Evolutionary conservation across 306 rosid species (phyloP).

Genomic region (Erythrophleum fordii): DNA sequence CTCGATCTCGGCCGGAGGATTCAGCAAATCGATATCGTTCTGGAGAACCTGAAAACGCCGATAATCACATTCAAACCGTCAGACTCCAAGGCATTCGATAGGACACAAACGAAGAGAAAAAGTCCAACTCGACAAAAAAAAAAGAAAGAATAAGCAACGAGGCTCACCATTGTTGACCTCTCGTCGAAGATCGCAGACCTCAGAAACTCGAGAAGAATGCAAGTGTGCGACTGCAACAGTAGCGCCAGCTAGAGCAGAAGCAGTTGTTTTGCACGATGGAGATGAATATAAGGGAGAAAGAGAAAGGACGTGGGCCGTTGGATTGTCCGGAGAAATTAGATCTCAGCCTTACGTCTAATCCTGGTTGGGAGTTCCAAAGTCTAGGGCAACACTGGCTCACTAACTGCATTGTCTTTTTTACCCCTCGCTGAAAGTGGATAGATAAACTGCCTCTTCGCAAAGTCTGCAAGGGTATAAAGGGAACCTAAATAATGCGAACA

Average conservation of each 20-base stretch:
- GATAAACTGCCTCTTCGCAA: too few relatives aligned
- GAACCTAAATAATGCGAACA: too few relatives aligned
- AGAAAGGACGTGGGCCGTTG: neutral
- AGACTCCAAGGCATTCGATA: neutral
- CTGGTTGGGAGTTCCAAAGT: neutral
- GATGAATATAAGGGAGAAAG: neutral
- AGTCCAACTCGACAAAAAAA: neutral
- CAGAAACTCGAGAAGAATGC: neutral
- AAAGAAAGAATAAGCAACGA: neutral
- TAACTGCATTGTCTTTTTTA: neutral
- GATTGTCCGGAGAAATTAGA: neutral
- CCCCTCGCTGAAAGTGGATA: neutral
- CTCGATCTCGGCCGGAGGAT: slow-evolving; percentile 43
- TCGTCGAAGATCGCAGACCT: slow-evolving; percentile 30
- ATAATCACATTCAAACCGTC: neutral
- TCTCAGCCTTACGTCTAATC: neutral
- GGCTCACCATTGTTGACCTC: slow-evolving; percentile 21
- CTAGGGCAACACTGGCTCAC: slow-evolving; percentile 23
- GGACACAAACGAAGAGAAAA: neutral
- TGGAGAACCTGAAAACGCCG: slow-evolving; percentile 42
- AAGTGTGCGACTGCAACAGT: slow-evolving; percentile 23
- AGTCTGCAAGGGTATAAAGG: too few relatives aligned
- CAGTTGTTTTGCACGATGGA: accelerated
- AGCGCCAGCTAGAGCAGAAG: neutral
- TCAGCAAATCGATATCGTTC: slow-evolving; percentile 41